Conservation (phyloP, 768 basidiomycete species). For the Candolleomyces aberdarensis region DNA sequence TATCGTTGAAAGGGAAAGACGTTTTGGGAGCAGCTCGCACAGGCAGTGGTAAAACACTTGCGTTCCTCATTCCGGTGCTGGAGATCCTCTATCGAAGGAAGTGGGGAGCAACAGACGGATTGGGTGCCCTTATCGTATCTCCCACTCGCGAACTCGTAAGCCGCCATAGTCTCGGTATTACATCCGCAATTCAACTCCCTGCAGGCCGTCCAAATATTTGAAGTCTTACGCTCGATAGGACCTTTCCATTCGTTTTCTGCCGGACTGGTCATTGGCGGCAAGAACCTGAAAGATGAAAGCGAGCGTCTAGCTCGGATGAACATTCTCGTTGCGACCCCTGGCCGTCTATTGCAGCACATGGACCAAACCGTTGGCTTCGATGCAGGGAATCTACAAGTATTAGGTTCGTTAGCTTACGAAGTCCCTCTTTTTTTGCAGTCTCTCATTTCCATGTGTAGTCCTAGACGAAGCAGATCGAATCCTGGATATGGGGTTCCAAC, state of each 20-base stretch:
- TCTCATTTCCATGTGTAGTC: constrained; percentile 42
- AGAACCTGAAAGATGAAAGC: constrained; percentile 89
- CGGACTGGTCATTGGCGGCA: constrained; percentile 94
- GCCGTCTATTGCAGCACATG: constrained; percentile 93
- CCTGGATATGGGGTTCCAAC: constrained; percentile 93
- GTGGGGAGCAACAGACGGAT: constrained; percentile 93
- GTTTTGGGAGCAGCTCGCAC: constrained; percentile 95
- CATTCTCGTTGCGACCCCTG: constrained; percentile 97
- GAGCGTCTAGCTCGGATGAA: constrained; percentile 93
- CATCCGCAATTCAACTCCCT: not conserved
- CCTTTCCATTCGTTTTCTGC: constrained; percentile 91
- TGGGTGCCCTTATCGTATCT: constrained; percentile 88
- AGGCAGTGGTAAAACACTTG: constrained; percentile 94
- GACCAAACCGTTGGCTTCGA: constrained; percentile 97
- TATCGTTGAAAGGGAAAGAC: constrained; percentile 91
- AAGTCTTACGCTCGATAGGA: constrained; percentile 91
- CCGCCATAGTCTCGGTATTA: constrained; percentile 6
- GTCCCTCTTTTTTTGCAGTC: no score
- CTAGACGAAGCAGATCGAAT: constrained; percentile 97
- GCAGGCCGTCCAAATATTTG: constrained; percentile 97
- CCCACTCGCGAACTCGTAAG: constrained; percentile 90
- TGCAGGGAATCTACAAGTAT: constrained; percentile 82
- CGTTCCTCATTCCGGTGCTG: constrained; percentile 90
- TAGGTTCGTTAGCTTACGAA: no score
- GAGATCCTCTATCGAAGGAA: constrained; percentile 87